Percentiles rank a stretch among this genome's conserved stretches.
Evolutionary conservation across 129 eudicot genomes (phyloP).

Genomic region (Pulicaria dysenterica): DNA sequence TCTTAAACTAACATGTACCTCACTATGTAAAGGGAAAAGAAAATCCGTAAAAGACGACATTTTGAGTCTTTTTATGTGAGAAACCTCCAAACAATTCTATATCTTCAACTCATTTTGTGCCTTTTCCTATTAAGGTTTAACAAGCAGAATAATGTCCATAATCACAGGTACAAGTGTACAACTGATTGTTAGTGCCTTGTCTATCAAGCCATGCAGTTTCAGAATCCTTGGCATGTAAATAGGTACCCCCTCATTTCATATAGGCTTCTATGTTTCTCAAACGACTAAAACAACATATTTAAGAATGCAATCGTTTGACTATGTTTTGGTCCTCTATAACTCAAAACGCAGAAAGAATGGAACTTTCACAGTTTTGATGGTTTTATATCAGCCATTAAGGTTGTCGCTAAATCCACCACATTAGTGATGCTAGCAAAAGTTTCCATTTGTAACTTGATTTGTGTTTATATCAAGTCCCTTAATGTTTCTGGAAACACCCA

Average conservation of each 20-base stretch:
- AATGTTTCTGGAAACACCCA: not conserved
- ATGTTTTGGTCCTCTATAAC: not conserved
- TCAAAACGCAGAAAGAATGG: not conserved
- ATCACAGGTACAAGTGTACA: not conserved
- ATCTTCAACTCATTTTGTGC: not conserved
- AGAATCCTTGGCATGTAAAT: not conserved
- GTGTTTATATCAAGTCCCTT: not conserved
- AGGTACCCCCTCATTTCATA: not conserved
- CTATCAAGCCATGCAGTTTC: not conserved
- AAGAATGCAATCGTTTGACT: not conserved
- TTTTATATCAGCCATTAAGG: conserved; percentile 5
- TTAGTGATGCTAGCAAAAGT: not conserved
- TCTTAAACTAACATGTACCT: conserved; percentile 2
- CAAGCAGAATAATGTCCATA: not conserved
- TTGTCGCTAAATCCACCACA: not conserved
- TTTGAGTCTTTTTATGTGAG: not conserved
- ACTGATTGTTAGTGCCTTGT: not conserved
- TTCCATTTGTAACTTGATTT: not conserved
- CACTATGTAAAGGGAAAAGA: conserved; percentile 8
- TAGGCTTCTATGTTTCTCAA: not conserved
- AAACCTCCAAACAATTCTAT: not conserved
- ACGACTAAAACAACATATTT: not conserved
- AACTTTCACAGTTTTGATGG: not conserved
- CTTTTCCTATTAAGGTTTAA: not conserved
- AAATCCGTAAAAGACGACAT: not conserved